phyloP scores from a whole-genome alignment of 805 yeast species.

The Teunomyces tritomae region DNA sequence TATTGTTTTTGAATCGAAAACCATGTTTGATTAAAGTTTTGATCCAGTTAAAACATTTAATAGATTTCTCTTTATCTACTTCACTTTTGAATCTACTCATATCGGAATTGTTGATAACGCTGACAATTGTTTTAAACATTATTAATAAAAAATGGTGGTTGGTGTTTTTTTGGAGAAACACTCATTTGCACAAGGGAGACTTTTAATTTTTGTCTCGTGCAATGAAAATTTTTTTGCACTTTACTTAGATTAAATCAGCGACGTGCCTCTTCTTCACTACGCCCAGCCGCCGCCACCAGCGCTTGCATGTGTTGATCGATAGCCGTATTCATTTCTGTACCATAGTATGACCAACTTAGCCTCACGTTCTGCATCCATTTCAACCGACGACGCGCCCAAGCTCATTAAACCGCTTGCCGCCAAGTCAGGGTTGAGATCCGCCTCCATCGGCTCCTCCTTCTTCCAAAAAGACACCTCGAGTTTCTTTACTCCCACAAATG shows the following conservation, averaged over 20 bases:
- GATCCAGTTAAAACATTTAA: no score
- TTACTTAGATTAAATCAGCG: background rate
- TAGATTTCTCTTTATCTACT: no score
- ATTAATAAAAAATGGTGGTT: no score
- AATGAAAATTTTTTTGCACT: constrained; percentile 2
- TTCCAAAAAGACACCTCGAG: constrained; percentile 24
- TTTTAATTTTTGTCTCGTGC: background rate
- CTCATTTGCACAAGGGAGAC: background rate
- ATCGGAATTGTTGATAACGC: no score
- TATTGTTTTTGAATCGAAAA: no score
- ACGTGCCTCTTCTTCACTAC: background rate
- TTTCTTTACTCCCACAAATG: constrained; percentile 16
- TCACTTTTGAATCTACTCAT: no score
- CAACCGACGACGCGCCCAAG: constrained; percentile 8
- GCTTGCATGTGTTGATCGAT: constrained; percentile 2
- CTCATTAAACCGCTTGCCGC: constrained; percentile 5
- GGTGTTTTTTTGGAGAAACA: no score
- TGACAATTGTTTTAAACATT: no score
- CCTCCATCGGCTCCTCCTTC: constrained; percentile 25
- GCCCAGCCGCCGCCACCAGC: constrained; percentile 1
- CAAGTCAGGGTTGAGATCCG: constrained; percentile 12
- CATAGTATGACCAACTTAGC: constrained; percentile 15
- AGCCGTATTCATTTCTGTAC: constrained; percentile 1
- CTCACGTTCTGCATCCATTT: constrained; percentile 21
- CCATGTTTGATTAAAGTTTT: no score